Evolutionary conservation across 306 rosid species (phyloP).

Genomic region (Dryas drummondii): DNA sequence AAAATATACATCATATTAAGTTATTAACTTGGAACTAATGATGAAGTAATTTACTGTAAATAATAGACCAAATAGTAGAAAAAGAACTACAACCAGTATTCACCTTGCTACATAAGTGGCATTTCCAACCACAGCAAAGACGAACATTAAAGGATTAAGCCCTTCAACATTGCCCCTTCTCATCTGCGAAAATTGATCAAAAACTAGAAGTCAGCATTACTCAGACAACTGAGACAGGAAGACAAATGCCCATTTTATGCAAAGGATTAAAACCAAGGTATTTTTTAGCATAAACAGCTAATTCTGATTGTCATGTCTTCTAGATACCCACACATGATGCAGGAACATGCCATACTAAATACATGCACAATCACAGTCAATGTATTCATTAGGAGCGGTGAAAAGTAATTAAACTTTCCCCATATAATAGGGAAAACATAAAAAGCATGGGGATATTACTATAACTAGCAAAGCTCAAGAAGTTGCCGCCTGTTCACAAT

Average conservation of each 20-base stretch:
- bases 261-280: neutral
- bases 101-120: conserved; percentile 73
- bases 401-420: neutral
- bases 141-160: conserved; percentile 82
- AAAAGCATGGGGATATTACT: neutral
- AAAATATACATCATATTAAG: neutral
- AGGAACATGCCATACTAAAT: neutral
- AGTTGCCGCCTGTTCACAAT: neutral
- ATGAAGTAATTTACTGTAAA: neutral
- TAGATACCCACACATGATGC: neutral
- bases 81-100: neutral
- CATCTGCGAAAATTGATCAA: conserved; percentile 58
- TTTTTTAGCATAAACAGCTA: neutral
- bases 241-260: neutral
- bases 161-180: conserved; percentile 85
- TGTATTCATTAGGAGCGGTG: neutral
- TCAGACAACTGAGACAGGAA: neutral
- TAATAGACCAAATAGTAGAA: neutral
- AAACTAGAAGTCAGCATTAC: conserved; percentile 33
- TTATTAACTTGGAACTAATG: neutral
- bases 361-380: neutral
- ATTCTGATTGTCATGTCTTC: neutral
- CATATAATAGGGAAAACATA: neutral
- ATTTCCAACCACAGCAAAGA: conserved; percentile 82
- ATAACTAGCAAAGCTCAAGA: neutral